Evolutionary conservation across 2,329 filamentous ascomycete genomes (phyloP).

Genomic region (Calonectria pseudoreteaudii): DNA sequence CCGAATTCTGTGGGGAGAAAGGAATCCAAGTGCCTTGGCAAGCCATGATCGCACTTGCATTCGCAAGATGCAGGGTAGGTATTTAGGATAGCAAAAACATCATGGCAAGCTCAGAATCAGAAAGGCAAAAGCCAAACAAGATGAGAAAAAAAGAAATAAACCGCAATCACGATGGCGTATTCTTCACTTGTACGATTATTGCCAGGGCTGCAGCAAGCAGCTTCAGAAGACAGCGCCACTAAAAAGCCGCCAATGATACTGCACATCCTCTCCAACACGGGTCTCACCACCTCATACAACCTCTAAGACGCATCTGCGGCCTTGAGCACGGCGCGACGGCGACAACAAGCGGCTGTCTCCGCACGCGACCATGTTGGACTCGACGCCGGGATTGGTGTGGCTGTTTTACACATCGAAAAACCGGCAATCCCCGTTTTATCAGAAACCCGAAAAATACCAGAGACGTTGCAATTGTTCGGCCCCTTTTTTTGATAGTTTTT

Average conservation of each 20-base stretch:
- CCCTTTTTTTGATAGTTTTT: neutral
- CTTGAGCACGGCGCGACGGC: neutral
- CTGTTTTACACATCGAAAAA: no score
- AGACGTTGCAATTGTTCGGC: neutral
- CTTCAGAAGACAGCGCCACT: no score
- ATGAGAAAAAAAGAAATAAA: no score
- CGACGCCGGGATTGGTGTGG: no score
- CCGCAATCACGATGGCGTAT: neutral
- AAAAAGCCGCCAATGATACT: neutral
- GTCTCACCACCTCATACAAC: conserved; percentile 6
- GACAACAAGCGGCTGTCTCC: neutral
- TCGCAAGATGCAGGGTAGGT: neutral
- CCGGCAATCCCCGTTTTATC: no score
- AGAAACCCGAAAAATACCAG: no score
- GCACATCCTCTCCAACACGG: conserved; percentile 11
- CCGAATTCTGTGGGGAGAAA: neutral
- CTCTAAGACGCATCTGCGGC: conserved; percentile 1
- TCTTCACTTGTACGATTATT: neutral
- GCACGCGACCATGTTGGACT: neutral
- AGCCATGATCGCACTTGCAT: neutral
- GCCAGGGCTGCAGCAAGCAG: no score
- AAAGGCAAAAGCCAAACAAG: no score
- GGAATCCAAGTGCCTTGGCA: neutral
- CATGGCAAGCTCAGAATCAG: no score
- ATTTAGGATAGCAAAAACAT: no score